Conservation (phyloP, 2,329 filamentous ascomycete genomes). For the Tolypocladium guangdongense region DNA sequence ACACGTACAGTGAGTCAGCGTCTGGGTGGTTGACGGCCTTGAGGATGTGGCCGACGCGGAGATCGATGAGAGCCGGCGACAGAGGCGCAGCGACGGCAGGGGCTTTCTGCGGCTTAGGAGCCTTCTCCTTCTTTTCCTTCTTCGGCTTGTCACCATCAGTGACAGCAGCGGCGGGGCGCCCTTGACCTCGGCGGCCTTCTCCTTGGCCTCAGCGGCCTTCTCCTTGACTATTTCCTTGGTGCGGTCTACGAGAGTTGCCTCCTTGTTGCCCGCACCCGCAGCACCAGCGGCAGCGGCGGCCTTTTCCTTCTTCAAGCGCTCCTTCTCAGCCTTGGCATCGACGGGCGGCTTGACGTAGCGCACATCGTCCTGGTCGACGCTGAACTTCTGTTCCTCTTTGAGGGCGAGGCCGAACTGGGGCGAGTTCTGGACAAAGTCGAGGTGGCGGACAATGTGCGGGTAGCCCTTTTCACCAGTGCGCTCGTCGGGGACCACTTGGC, state of each 20-base stretch:
- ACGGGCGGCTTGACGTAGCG: conserved; percentile 81
- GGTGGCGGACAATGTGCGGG: conserved; percentile 80
- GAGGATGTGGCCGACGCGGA: conserved; percentile 93
- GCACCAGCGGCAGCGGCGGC: conserved; percentile 51
- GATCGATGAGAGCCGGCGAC: conserved; percentile 79
- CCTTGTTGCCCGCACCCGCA: conserved; percentile 20
- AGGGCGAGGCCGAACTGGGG: conserved; percentile 62
- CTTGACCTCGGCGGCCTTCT: conserved; percentile 39
- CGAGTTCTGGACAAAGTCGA: conserved; percentile 94
- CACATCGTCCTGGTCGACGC: conserved; percentile 68
- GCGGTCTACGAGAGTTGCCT: conserved; percentile 43
- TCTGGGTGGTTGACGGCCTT: conserved; percentile 94
- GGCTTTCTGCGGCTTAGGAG: conserved; percentile 61
- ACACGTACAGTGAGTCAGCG: conserved; percentile 90
- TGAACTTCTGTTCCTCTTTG: conserved; percentile 62
- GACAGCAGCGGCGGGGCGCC: conserved; percentile 22
- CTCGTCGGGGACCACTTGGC: conserved; percentile 76
- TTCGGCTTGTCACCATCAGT: conserved; percentile 37
- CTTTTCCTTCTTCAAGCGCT: conserved; percentile 94
- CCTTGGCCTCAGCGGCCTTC: conserved; percentile 39
- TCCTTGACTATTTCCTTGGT: conserved; percentile 47
- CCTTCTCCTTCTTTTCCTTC: conserved; percentile 89
- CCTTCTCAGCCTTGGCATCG: conserved; percentile 91
- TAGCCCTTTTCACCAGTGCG: conserved; percentile 80
- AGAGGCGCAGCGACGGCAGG: conserved; percentile 62